Conservation (phyloP, 2,329 filamentous ascomycete species). For the Alternaria brassicicola region DNA sequence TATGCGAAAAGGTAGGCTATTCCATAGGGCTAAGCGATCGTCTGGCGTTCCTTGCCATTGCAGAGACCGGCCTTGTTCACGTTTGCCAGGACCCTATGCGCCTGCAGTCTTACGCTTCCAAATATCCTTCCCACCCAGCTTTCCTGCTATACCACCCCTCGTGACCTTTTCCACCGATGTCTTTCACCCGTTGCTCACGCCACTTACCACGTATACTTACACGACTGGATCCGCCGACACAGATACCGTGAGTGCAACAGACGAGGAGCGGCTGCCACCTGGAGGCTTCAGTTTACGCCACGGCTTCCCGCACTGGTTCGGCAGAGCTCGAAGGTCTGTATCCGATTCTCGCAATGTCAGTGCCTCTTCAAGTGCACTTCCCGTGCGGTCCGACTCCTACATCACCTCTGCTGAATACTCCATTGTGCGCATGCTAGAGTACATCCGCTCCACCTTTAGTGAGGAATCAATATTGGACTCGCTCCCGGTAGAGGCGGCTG, state of each 20-base stretch:
- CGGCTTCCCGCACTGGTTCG: constrained; percentile 90
- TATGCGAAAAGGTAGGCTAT: constrained; percentile 74
- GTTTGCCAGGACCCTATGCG: constrained; percentile 77
- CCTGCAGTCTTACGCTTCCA: constrained; percentile 88
- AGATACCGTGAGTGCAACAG: constrained; percentile 80
- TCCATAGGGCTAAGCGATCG: constrained; percentile 20
- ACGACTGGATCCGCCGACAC: constrained; percentile 74
- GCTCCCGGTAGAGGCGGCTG: constrained; percentile 79
- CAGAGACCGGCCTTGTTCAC: constrained; percentile 32
- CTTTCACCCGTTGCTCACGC: constrained; percentile 92
- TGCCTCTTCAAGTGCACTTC: constrained; percentile 34
- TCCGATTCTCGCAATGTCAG: constrained; percentile 43
- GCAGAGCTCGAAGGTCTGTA: constrained; percentile 46
- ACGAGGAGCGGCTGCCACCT: constrained; percentile 81
- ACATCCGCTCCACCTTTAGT: constrained; percentile 82
- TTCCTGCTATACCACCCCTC: constrained; percentile 78
- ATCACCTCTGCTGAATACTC: constrained; percentile 25
- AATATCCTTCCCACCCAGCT: constrained; percentile 81
- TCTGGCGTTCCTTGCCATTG: constrained; percentile 12
- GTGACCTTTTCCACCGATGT: constrained; percentile 91
- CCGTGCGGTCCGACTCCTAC: constrained; percentile 19
- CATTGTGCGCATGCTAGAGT: constrained; percentile 69
- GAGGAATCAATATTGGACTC: constrained; percentile 77
- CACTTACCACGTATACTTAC: constrained; percentile 93
- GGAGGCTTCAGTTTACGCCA: constrained; percentile 90